Percentiles rank a stretch among this genome's conserved stretches.
Conservation (phyloP, 441 rosid species). For the Viola pubescens region DNA sequence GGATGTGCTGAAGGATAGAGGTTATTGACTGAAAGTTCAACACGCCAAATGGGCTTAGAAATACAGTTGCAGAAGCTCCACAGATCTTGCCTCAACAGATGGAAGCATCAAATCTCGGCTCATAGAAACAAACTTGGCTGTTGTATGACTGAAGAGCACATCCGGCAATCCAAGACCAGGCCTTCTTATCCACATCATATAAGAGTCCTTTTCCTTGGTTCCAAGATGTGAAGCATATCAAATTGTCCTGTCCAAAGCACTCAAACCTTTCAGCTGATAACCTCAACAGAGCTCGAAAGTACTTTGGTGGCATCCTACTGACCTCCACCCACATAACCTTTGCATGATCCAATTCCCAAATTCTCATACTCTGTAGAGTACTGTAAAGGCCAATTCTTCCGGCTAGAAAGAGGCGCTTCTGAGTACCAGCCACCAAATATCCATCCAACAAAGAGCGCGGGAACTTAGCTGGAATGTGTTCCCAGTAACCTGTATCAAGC, state of each 20-base stretch:
- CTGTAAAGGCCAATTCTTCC: conserved; percentile 93
- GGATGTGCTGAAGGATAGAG: not conserved
- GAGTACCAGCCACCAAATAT: conserved; percentile 89
- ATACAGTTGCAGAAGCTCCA: conserved; percentile 1
- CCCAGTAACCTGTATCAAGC: conserved; percentile 79
- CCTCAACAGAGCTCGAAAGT: conserved; percentile 74
- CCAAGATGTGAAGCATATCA: conserved; percentile 91
- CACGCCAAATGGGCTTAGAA: not conserved
- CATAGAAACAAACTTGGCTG: conserved; percentile 90
- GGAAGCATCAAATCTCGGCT: conserved; percentile 90
- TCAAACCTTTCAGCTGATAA: conserved; percentile 91
- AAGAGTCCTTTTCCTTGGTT: conserved; percentile 84
- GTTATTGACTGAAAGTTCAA: not conserved
- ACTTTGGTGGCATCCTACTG: conserved; percentile 85
- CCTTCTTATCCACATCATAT: conserved; percentile 78
- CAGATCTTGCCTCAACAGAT: conserved; percentile 22
- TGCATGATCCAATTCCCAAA: conserved; percentile 87
- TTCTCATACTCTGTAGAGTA: conserved; percentile 85
- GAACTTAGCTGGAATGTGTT: conserved; percentile 84
- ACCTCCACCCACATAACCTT: conserved; percentile 81
- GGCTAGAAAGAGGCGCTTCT: conserved; percentile 71
- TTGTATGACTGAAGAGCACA: conserved; percentile 92
- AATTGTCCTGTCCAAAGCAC: conserved; percentile 92
- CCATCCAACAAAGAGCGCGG: conserved; percentile 90
- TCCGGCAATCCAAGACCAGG: conserved; percentile 92